Conservation (phyloP, 768 basidiomycete genomes). For the Boletus barrowsii region DNA sequence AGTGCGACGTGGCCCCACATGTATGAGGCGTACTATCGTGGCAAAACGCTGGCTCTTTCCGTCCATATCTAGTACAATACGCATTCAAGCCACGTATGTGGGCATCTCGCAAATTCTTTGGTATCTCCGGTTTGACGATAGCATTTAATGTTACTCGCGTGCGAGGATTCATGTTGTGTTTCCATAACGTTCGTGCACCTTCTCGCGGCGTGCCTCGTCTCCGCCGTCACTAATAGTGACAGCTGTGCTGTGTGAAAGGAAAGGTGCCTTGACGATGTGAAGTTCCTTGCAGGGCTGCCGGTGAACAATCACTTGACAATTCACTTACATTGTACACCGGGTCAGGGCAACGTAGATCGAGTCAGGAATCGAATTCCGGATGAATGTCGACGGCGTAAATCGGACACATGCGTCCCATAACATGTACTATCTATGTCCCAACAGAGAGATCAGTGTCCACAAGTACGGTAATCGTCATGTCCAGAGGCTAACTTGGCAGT, state of each 20-base stretch:
- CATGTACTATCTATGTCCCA: neutral
- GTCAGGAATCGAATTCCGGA: constrained; percentile 9
- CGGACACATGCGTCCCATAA: neutral
- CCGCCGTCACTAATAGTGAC: neutral
- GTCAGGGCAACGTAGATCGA: constrained; percentile 14
- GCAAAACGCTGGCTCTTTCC: too few species aligned
- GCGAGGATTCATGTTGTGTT: neutral
- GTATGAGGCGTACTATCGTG: too few species aligned
- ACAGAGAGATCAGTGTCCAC: neutral
- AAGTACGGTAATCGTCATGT: constrained; percentile 12
- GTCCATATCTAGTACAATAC: neutral
- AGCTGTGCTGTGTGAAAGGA: constrained; percentile 7
- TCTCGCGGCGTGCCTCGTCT: constrained; percentile 1
- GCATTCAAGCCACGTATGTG: too few species aligned
- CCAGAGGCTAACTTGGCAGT: constrained; percentile 11
- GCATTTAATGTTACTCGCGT: neutral
- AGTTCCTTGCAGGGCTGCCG: constrained; percentile 4
- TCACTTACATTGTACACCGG: neutral
- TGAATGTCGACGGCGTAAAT: constrained; percentile 9
- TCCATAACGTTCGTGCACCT: neutral
- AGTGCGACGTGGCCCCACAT: neutral
- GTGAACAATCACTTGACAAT: neutral
- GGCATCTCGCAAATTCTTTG: neutral
- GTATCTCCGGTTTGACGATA: neutral
- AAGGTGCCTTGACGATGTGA: constrained; percentile 3